A percentile compares a stretch with the other conserved stretches of the same genome.
Evolutionary conservation across 1,139 yeast genomes (phyloP).

Genomic region (Petasospora rhodanensis): DNA sequence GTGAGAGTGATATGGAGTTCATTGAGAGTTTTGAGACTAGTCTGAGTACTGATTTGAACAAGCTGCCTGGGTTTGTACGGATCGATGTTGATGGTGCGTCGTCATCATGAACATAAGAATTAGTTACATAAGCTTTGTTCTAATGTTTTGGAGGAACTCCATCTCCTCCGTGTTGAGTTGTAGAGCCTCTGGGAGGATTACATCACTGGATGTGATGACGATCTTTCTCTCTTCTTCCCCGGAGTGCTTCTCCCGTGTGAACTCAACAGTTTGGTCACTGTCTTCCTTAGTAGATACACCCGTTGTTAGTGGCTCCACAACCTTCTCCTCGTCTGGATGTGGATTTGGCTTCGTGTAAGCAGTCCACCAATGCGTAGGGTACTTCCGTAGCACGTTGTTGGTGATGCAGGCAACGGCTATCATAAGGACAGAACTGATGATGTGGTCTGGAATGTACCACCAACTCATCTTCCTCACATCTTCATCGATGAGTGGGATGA

Average conservation of each 20-base stretch:
- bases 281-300: neutral
- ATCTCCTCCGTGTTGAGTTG: too few relatives aligned
- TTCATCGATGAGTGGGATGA: conserved; percentile 51
- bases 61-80: conserved; percentile 25
- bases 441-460: conserved; percentile 62
- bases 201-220: too few relatives aligned
- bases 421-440: conserved; percentile 48
- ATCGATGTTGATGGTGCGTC: conserved; percentile 4
- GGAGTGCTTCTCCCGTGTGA: too few relatives aligned
- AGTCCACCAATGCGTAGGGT: conserved; percentile 67
- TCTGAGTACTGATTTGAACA: conserved; percentile 12
- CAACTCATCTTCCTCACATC: conserved; percentile 51
- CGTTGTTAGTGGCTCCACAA: neutral
- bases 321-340: conserved; percentile 5
- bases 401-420: conserved; percentile 49
- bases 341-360: conserved; percentile 25
- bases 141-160: conserved; percentile 6
- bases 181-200: too few relatives aligned
- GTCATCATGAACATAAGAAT: neutral
- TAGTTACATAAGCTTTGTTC: neutral
- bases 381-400: conserved; percentile 50
- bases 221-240: too few relatives aligned
- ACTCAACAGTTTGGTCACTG: neutral
- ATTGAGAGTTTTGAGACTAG: conserved; percentile 26
- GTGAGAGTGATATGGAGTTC: conserved; percentile 79